A percentile compares a stretch with the other conserved stretches of the same genome.
Evolutionary conservation across 257 asterid genomes (phyloP).

Genomic region (Hygrophila difformis): DNA sequence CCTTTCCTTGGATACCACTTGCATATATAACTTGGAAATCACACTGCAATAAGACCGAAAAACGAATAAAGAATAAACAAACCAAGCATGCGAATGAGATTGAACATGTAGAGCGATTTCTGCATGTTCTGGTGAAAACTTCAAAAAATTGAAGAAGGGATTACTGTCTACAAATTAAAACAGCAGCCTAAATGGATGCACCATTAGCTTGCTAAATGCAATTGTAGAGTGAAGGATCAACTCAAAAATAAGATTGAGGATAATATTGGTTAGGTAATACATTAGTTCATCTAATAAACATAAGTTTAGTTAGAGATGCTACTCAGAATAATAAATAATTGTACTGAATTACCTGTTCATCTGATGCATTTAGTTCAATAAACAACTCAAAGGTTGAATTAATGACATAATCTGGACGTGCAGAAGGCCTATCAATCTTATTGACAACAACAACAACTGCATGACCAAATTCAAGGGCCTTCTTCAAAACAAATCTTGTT

Average conservation of each 20-base stretch:
- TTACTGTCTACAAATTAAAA: not conserved
- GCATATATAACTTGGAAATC: conserved; percentile 98
- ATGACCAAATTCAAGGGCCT: conserved; percentile 97
- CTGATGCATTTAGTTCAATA: conserved; percentile 90
- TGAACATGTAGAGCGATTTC: not conserved
- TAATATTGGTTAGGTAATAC: not conserved
- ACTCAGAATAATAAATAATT: not conserved
- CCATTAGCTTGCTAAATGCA: too few relatives aligned
- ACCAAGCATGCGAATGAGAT: not conserved
- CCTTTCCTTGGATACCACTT: conserved; percentile 91
- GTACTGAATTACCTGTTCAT: conserved; percentile 64
- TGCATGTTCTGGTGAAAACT: too few relatives aligned
- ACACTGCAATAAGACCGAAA: conserved; percentile 54
- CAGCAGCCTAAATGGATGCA: not conserved
- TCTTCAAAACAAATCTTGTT: conserved; percentile 95
- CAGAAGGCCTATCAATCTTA: conserved; percentile 93
- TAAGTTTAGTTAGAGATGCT: conserved; percentile 1
- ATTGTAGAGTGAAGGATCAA: not conserved
- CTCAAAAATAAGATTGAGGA: not conserved
- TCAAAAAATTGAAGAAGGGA: not conserved
- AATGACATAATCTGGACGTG: conserved; percentile 90
- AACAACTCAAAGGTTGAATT: conserved; percentile 94
- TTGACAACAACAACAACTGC: conserved; percentile 95
- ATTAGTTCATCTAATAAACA: conserved; percentile 1
- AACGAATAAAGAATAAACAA: too few relatives aligned